Percentiles rank a stretch among this genome's conserved stretches.
These are phyloP conservation scores for Spergularia azorica DNA, from an alignment of 179 eudicot species.

Conservation along the genomic window DNA sequence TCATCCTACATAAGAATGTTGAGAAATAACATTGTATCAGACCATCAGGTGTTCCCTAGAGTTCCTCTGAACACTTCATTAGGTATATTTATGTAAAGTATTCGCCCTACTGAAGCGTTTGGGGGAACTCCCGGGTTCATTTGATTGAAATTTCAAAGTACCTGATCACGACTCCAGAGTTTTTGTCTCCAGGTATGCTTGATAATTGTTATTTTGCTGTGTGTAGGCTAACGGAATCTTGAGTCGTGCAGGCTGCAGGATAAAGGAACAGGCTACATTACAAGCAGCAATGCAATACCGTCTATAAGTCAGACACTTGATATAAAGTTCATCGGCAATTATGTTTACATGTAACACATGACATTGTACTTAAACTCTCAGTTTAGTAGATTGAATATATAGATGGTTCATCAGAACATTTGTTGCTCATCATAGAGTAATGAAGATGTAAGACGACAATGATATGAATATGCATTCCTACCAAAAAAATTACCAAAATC, in stretches of 20 bases:
- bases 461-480: too few species aligned
- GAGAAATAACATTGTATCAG: background rate
- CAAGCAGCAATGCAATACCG: background rate
- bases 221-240: background rate
- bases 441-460: too few species aligned
- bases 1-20: background rate
- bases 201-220: background rate
- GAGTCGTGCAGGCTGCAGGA: background rate
- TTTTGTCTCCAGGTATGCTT: background rate
- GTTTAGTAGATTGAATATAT: too few species aligned
- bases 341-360: too few species aligned
- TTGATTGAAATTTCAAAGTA: background rate
- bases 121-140: constrained; percentile 38
- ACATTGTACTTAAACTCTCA: too few species aligned
- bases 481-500: too few species aligned
- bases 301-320: background rate
- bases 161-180: background rate
- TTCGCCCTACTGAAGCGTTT: constrained; percentile 32
- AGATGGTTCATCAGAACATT: too few species aligned
- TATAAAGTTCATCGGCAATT: too few species aligned
- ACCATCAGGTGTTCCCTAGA: constrained; percentile 29
- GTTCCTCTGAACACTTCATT: constrained; percentile 39
- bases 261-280: background rate
- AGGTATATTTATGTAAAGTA: constrained; percentile 4
- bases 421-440: too few species aligned